Evolutionary conservation across 176 grass and related monocot genomes (phyloP).

Genomic region (Oryza officinalis): DNA sequence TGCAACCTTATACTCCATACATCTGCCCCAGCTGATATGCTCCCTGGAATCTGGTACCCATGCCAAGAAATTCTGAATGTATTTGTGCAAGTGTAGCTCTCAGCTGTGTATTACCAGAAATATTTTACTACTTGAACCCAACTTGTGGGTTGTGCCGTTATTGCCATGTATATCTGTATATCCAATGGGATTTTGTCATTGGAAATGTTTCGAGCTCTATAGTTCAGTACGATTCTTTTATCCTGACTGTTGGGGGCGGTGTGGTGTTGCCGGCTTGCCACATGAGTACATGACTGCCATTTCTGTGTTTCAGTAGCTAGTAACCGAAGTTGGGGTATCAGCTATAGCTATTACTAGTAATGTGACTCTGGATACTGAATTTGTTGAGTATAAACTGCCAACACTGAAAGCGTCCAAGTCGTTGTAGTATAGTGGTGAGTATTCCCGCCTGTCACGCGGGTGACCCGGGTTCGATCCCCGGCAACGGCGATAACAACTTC

Average conservation of each 20-base stretch:
- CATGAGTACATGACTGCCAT: too few species aligned
- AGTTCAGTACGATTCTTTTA: not conserved
- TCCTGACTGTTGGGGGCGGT: not conserved
- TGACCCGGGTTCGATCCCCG: constrained; percentile 97
- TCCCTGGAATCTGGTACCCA: not conserved
- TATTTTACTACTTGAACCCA: not conserved
- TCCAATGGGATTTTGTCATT: not conserved
- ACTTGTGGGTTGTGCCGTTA: not conserved
- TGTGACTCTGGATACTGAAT: too few species aligned
- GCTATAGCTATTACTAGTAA: too few species aligned
- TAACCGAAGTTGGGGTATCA: too few species aligned
- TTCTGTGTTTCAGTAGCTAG: not conserved
- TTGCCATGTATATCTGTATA: not conserved
- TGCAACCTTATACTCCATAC: constrained; percentile 56
- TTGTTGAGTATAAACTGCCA: not conserved
- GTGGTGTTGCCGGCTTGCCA: too few species aligned
- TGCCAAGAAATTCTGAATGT: constrained; percentile 47
- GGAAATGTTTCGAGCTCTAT: not conserved
- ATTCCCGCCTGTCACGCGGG: constrained; percentile 93
- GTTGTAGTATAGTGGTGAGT: constrained; percentile 99
- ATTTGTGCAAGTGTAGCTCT: constrained; percentile 23
- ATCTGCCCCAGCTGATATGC: constrained; percentile 52
- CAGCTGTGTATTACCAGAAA: constrained; percentile 25
- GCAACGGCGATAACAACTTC: constrained; percentile 49
- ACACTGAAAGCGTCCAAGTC: not conserved